Evolutionary conservation across 306 rosid species (phyloP).

Genomic region (Trichosanthes truncata): DNA sequence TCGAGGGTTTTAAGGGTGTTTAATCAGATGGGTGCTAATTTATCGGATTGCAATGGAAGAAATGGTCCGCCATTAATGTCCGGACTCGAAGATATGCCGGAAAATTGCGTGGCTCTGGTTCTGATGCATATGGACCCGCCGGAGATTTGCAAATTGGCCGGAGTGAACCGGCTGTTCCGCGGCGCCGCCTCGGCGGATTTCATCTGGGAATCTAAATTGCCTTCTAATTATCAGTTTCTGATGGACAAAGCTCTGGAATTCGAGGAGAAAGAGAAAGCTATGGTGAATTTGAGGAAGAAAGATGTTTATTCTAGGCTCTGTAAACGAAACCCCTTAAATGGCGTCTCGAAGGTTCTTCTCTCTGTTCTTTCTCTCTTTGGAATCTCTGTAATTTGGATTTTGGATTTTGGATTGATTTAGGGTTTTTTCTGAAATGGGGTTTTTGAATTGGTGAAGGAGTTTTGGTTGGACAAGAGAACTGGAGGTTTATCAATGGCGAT

Average conservation of each 20-base stretch:
- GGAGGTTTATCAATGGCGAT: conserved; percentile 58
- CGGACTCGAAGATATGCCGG: conserved; percentile 72
- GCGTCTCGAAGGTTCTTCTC: conserved; percentile 54
- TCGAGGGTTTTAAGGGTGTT: background rate
- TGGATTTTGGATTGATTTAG: background rate
- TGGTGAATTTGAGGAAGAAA: conserved; percentile 35
- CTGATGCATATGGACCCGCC: conserved; percentile 55
- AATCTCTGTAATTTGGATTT: background rate
- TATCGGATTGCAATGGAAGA: conserved; percentile 22
- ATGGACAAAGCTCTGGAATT: conserved; percentile 33
- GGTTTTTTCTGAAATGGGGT: background rate
- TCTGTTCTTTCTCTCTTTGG: background rate
- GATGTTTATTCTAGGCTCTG: conserved; percentile 66
- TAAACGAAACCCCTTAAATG: conserved; percentile 42
- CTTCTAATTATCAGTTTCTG: conserved; percentile 53
- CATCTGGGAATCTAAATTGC: conserved; percentile 79
- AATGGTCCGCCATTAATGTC: conserved; percentile 17
- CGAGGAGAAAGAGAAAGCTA: conserved; percentile 11
- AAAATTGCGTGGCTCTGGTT: conserved; percentile 67
- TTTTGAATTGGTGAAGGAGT: conserved; percentile 36
- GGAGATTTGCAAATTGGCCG: conserved; percentile 61
- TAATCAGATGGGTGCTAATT: conserved; percentile 43
- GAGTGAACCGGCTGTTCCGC: conserved; percentile 58
- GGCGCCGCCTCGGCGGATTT: conserved; percentile 79
- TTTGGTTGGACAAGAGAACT: conserved; percentile 62